Evolutionary conservation across 768 basidiomycete genomes (phyloP).

Genomic region (Pleurotus pulmonarius): DNA sequence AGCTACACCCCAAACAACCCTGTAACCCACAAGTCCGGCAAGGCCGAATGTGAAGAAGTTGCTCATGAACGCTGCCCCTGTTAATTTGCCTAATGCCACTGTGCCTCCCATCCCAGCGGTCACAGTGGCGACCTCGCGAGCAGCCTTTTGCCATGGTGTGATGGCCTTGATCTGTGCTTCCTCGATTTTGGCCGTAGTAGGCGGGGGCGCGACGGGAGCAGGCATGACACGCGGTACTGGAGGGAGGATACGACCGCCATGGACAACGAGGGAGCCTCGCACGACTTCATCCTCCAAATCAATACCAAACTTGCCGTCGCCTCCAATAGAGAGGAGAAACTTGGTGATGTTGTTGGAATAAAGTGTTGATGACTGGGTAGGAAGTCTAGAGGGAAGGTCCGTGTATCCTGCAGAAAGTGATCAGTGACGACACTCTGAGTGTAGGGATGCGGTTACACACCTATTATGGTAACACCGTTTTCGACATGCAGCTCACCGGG

Average conservation of each 20-base stretch:
- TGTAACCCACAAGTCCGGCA: constrained; percentile 80
- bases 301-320: constrained; percentile 56
- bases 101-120: constrained; percentile 74
- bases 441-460: constrained; percentile 26
- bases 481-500: constrained; percentile 71
- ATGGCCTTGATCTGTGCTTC: constrained; percentile 53
- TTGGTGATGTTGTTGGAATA: constrained; percentile 93
- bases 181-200: constrained; percentile 43
- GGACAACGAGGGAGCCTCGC: constrained; percentile 73
- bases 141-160: constrained; percentile 84
- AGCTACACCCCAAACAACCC: constrained; percentile 87
- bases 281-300: constrained; percentile 83
- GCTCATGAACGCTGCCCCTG: constrained; percentile 81
- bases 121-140: constrained; percentile 67
- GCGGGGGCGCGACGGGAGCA: constrained; percentile 49
- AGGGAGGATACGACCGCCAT: constrained; percentile 61
- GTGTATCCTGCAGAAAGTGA: constrained; percentile 55
- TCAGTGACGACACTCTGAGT: neutral
- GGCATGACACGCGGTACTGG: constrained; percentile 68
- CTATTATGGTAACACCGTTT: constrained; percentile 80
- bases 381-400: constrained; percentile 83
- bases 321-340: constrained; percentile 78
- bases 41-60: constrained; percentile 88
- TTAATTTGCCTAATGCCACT: constrained; percentile 73
- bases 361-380: constrained; percentile 84